These are phyloP conservation scores for Ceratobasidium sp. DNA, from an alignment of 1,284 basidiomycete genomes.

Conservation along the genomic window DNA sequence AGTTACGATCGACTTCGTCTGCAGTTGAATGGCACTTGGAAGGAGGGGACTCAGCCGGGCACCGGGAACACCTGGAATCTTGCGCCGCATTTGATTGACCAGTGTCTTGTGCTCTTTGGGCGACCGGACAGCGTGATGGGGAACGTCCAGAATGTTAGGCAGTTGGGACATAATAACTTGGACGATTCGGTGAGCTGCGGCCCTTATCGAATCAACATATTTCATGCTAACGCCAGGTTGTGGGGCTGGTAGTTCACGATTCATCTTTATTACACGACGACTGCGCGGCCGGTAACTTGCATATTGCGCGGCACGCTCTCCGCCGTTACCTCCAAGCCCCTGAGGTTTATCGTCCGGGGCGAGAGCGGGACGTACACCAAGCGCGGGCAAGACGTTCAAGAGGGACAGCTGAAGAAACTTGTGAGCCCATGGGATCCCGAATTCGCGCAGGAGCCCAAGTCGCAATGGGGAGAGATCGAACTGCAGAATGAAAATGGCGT, in stretches of 20 bases:
- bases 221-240: no score
- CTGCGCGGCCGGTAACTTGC: constrained; percentile 26
- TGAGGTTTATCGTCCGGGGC: constrained; percentile 36
- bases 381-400: constrained; percentile 37
- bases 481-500: constrained; percentile 24
- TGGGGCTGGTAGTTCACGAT: constrained; percentile 31
- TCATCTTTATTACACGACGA: constrained; percentile 31
- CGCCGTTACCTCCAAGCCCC: constrained; percentile 31
- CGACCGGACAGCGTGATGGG: constrained; percentile 40
- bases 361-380: constrained; percentile 34
- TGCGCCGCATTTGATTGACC: constrained; percentile 35
- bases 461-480: constrained; percentile 34
- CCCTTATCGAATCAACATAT: no score
- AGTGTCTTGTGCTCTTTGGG: constrained; percentile 34
- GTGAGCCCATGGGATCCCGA: constrained; percentile 33
- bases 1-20: constrained; percentile 31
- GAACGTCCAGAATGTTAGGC: constrained; percentile 34
- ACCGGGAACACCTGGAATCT: constrained; percentile 37
- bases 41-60: constrained; percentile 34
- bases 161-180: constrained; percentile 23
- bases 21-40: constrained; percentile 39
- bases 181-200: constrained; percentile 30
- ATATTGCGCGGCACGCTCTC: constrained; percentile 34
- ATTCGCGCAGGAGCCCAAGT: constrained; percentile 35
- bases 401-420: constrained; percentile 32